Base-by-base conservation (phyloP, 140 eudicot species). In the Anethum foeniculum region DNA sequence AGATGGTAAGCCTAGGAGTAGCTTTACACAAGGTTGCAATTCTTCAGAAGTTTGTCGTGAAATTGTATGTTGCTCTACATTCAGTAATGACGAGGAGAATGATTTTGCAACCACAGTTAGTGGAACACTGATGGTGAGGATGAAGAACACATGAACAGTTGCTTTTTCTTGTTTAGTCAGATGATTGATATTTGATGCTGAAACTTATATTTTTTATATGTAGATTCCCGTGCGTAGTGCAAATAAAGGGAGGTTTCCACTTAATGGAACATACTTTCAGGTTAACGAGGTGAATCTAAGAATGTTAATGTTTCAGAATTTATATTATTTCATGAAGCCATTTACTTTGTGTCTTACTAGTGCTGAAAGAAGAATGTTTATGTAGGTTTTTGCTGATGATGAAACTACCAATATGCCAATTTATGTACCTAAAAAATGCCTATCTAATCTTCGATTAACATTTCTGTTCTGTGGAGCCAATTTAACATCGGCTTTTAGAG, bases 331-430 rank as follows among this genome's bases (percentile, higher is more conserved):
- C 14, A 58, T n/a, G 15, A 58, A 21, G 25, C 4, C n/a, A 23
- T 23, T 30, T 58, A 58, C 30, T 44, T 52, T 38, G 30, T 15
- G 38, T 77, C 23, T 44, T 44, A 44, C 21, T 0, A n/a, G 41
- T 19, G 13, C 16, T 27, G 7, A 58, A 36, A 60, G 9, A 13
- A 5, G 27, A 34, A 10, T 78, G 39, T 25, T 1, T 15, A 38
- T 39, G 36, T 44, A 95, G 97, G 97, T 95, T 15, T 92, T 95
- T 86, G 99, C 92, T 30, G 99, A 95, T 80, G 81, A 88, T 78
- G 96, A 89, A 82, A 73, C 93, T 13, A 89, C 91, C 79, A 47
- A 18, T 15, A 0, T 15, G 43, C 99, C 93, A 3, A 83, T 95
- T 51, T 75, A 39, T 43, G 88, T 95, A 76, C 90, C 97, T 1